A percentile compares a stretch with the other conserved stretches of the same genome.
phyloP scores from a whole-genome alignment of 768 basidiomycete species.

The Leucosporidium creatinivorum region DNA sequence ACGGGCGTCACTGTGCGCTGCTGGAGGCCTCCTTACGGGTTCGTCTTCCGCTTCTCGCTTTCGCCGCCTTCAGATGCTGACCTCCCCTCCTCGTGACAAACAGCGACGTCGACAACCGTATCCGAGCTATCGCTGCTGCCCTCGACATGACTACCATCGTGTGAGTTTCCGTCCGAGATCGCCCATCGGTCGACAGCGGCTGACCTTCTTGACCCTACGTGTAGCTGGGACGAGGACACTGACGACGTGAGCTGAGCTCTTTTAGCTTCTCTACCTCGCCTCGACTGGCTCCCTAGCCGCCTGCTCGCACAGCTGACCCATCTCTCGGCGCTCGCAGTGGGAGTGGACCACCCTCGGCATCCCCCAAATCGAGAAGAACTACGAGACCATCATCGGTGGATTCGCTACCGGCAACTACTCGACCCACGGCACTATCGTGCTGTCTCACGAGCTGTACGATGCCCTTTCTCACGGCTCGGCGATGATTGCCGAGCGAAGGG shows the following conservation, averaged over 20 bases:
- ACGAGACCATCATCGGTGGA: slow-evolving; percentile 36
- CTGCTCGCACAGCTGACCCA: slow-evolving; percentile 19
- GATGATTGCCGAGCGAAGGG: background rate
- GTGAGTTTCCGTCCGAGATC: background rate
- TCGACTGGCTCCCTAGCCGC: too few species aligned
- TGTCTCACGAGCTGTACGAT: slow-evolving; percentile 40
- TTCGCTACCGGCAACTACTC: slow-evolving; percentile 37
- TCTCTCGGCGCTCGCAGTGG: slow-evolving; percentile 6
- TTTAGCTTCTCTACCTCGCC: background rate
- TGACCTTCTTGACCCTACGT: background rate
- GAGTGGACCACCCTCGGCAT: background rate
- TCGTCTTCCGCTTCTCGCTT: background rate
- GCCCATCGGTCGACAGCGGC: background rate
- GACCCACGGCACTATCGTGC: slow-evolving; percentile 39
- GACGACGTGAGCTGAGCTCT: background rate
- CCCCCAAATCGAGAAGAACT: slow-evolving; percentile 37
- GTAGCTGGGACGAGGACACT: background rate
- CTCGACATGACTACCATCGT: slow-evolving; percentile 33
- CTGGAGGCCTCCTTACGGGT: slow-evolving; percentile 34
- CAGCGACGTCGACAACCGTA: slow-evolving; percentile 35
- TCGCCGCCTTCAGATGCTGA: background rate
- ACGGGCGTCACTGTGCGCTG: slow-evolving; percentile 26
- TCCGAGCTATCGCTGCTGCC: slow-evolving; percentile 34
- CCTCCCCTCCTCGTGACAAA: background rate
- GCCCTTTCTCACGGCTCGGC: background rate